Conservation (phyloP, 2,329 filamentous ascomycete genomes). For the Epichloe sp. region DNA sequence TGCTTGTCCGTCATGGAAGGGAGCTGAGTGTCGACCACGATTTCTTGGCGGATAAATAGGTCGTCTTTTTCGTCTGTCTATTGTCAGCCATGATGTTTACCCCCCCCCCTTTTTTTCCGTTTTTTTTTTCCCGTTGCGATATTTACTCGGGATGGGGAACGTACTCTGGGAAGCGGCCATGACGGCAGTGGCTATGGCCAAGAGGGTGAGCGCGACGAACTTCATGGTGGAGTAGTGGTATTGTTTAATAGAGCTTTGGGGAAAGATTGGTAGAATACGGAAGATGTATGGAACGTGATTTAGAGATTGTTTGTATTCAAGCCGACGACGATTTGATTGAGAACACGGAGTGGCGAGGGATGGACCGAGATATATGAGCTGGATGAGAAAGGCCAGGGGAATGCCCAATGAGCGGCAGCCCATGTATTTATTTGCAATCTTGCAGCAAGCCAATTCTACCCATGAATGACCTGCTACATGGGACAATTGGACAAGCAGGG, state of each 20-base stretch:
- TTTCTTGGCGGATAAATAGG: neutral
- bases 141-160: neutral
- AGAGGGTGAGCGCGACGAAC: slow-evolving; percentile 33
- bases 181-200: slow-evolving; percentile 33
- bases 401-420: too few species aligned
- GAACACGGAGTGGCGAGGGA: too few species aligned
- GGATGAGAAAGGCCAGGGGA: too few species aligned
- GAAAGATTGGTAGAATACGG: too few species aligned
- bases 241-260: neutral
- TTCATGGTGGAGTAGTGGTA: slow-evolving; percentile 32
- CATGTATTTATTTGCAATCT: neutral
- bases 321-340: too few species aligned
- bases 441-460: neutral
- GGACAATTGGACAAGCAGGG: neutral
- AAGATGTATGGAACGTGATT: too few species aligned
- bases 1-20: slow-evolving; percentile 33
- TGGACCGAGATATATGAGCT: neutral
- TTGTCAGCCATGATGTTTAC: too few species aligned
- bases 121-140: too few species aligned
- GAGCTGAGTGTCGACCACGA: slow-evolving; percentile 15
- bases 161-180: slow-evolving; percentile 25
- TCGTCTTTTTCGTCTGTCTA: neutral
- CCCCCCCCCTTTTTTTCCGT: too few species aligned
- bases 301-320: too few species aligned
- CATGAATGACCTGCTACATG: neutral